Base-by-base conservation (phyloP, 179 eudicot species). In the Corrigiola litoralis region DNA sequence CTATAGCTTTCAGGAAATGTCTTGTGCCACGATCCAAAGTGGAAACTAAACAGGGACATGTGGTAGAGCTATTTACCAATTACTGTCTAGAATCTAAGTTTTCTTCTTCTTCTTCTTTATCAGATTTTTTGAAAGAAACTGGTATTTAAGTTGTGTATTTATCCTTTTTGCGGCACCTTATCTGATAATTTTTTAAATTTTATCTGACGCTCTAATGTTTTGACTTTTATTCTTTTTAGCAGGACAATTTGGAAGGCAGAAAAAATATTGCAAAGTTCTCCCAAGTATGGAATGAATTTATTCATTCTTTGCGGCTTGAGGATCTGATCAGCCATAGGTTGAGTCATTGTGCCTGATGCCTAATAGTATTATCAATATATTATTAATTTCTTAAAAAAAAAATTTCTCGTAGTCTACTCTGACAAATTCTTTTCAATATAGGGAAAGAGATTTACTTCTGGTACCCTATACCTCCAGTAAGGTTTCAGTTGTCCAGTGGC, bases 251-350 rank as follows among this genome's bases (percentile, higher is more conserved):
- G 55, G 81, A 73, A 70, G 88, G 74, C 36, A 80, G 86, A 55
- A 87, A 71, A 70, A 85, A 84, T 67, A 82, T 92, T 69, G 96
- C 96, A 61, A 92, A 81, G 67, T 95, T 95, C 80, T 85, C 99
- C 79, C 97, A 85, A 75, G 85, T 92, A 70, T 95, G 99, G 99
- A 95, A 95, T 76, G 99, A 95, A 73, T 92, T 95, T 65, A 74
- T 95, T 57, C 77, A 71, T 72, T 88, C 95, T 44, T 69, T 95
- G 80, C 83, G 99, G 61, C 73, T 79, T 79, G 99, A 95, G 79
- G 99, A 95, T 72, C 73, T 92, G 73, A 87, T 95, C 72, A 84
- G 80, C 81, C 75, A 95, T 69, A 82, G 90, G 99, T 88, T 74
- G 78, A 56, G 66, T 28, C 65, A 65, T 61, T 37, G 68, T 68